A percentile compares a stretch with the other conserved stretches of the same genome.
These are phyloP conservation scores for Saccharomyces mikatae DNA, from an alignment of 805 yeast species.

Conservation along the genomic window DNA sequence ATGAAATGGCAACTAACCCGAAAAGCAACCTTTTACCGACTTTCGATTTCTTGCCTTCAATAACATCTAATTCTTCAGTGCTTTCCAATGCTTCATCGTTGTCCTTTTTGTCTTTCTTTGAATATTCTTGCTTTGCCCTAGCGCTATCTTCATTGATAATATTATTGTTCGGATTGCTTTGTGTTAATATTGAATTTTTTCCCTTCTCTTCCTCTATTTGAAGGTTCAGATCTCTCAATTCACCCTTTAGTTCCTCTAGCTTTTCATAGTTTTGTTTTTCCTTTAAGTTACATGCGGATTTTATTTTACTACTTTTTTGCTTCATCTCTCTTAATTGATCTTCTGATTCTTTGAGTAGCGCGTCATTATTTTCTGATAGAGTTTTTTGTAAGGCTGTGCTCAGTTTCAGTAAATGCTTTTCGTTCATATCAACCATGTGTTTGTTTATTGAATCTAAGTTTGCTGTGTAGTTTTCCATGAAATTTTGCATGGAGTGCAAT, in stretches of 20 bases:
- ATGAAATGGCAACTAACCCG: background rate
- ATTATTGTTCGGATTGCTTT: slow-evolving; percentile 1
- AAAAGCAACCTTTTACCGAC: background rate
- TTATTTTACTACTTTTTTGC: slow-evolving; percentile 10
- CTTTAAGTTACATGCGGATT: slow-evolving; percentile 7
- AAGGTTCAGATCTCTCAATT: slow-evolving; percentile 28
- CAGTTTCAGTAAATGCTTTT: slow-evolving; percentile 21
- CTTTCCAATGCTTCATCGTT: background rate
- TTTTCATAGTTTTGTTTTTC: slow-evolving; percentile 10
- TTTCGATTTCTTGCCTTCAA: background rate
- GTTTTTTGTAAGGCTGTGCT: slow-evolving; percentile 25
- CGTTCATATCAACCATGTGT: slow-evolving; percentile 27
- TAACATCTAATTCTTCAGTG: background rate
- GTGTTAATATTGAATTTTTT: slow-evolving; percentile 19
- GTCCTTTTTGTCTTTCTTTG: background rate
- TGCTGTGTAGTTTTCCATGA: slow-evolving; percentile 42
- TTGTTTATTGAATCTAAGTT: slow-evolving; percentile 27
- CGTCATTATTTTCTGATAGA: slow-evolving; percentile 22
- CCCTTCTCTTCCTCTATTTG: slow-evolving; percentile 29
- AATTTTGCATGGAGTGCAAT: slow-evolving; percentile 45
- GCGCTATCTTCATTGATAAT: background rate
- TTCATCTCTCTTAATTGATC: slow-evolving; percentile 14
- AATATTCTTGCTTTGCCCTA: background rate
- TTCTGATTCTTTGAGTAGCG: slow-evolving; percentile 13
- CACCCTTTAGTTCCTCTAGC: slow-evolving; percentile 17